Evolutionary conservation across 169 alveolate genomes (phyloP).

Genomic region (Plasmodium knowlesi): DNA sequence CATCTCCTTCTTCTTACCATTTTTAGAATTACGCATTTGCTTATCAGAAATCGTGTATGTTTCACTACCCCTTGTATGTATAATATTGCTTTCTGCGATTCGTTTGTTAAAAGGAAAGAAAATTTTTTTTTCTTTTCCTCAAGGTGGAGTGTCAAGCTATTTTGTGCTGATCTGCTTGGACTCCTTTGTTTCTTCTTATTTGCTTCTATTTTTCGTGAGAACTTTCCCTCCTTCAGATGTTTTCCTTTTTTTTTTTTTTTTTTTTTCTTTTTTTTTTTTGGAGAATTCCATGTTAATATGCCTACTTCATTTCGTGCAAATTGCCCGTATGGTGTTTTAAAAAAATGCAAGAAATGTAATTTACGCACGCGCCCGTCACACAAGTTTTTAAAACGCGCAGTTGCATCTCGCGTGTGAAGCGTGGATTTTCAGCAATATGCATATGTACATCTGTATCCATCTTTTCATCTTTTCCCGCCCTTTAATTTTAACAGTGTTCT

Average conservation of each 20-base stretch:
- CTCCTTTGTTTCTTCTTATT: background rate
- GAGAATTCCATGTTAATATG: background rate
- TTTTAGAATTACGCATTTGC: background rate
- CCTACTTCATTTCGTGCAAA: background rate
- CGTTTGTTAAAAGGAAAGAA: background rate
- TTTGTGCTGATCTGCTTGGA: background rate
- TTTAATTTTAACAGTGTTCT: background rate
- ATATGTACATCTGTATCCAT: background rate
- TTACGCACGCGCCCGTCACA: background rate
- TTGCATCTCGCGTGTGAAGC: background rate
- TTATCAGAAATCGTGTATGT: background rate
- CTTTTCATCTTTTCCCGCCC: background rate
- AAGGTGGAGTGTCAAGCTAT: background rate
- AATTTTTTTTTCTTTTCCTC: background rate
- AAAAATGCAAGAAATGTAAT: background rate
- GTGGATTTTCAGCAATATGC: background rate
- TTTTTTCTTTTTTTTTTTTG: background rate
- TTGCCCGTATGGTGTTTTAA: background rate
- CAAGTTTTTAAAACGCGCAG: background rate
- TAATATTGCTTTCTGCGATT: background rate
- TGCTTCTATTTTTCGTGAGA: background rate
- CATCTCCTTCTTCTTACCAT: slow-evolving; percentile 15
- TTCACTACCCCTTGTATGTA: background rate
- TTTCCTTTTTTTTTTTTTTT: background rate
- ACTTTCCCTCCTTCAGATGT: background rate